A percentile compares a stretch with the other conserved stretches of the same genome.
Evolutionary conservation across 2,329 filamentous ascomycete species (phyloP).

Genomic region (Stagonosporopsis chrysanthemi): DNA sequence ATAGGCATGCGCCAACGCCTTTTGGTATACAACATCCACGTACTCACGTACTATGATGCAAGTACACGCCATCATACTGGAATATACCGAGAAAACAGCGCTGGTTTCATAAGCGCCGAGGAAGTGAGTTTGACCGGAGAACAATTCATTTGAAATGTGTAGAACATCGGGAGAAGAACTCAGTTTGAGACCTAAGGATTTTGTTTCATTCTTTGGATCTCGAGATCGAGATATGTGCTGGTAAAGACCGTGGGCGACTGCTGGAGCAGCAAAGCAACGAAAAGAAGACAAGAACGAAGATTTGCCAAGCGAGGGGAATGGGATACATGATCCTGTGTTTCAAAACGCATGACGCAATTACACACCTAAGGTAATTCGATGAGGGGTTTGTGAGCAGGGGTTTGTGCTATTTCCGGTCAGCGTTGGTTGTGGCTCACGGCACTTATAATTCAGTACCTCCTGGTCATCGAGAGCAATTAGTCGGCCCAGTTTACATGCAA

Average conservation of each 20-base stretch:
- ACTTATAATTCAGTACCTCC: not conserved
- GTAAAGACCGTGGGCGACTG: not conserved
- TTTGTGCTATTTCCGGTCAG: not conserved
- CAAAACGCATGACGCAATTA: too few relatives aligned
- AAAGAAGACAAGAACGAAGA: not conserved
- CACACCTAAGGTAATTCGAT: too few relatives aligned
- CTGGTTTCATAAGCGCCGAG: too few relatives aligned
- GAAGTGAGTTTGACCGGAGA: too few relatives aligned
- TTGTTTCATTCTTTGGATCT: not conserved
- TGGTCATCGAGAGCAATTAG: not conserved
- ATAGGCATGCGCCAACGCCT: too few relatives aligned
- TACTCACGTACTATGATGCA: too few relatives aligned
- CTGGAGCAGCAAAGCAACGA: too few relatives aligned
- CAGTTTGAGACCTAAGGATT: not conserved
- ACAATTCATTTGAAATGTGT: too few relatives aligned
- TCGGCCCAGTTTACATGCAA: not conserved
- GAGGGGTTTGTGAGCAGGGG: not conserved
- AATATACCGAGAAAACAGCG: too few relatives aligned
- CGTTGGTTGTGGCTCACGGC: not conserved
- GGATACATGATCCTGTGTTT: not conserved
- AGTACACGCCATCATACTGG: too few relatives aligned
- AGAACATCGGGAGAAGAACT: too few relatives aligned
- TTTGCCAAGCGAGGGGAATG: not conserved
- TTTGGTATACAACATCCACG: too few relatives aligned
- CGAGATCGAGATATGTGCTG: not conserved